Evolutionary conservation across 2,329 filamentous ascomycete genomes (phyloP).

Genomic region (Penicillium expansum): DNA sequence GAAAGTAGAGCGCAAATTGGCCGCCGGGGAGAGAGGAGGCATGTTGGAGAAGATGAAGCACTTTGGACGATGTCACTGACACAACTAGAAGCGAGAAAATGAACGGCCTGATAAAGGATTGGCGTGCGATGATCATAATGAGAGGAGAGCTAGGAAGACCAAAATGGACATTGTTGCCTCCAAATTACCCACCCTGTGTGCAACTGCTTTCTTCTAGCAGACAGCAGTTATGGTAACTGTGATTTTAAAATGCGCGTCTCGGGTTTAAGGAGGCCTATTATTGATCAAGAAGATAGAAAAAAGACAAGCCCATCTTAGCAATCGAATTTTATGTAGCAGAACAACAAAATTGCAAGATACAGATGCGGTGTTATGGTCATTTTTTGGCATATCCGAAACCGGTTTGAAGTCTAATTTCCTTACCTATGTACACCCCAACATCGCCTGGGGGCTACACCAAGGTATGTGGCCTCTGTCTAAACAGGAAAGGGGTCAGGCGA

Average conservation of each 20-base stretch:
- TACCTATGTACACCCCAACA: background rate
- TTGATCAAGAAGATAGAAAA: background rate
- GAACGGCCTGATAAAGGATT: constrained; percentile 24
- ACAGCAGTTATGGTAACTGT: background rate
- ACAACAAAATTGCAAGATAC: no score
- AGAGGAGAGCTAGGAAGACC: background rate
- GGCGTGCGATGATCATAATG: constrained; percentile 24
- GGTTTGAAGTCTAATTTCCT: background rate
- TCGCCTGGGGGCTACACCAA: background rate
- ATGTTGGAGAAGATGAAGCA: constrained; percentile 30
- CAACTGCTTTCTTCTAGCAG: background rate
- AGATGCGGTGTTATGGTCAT: background rate
- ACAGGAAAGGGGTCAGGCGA: background rate
- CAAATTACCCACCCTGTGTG: background rate
- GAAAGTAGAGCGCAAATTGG: constrained; percentile 29
- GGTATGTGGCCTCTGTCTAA: background rate
- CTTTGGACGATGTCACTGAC: constrained; percentile 27
- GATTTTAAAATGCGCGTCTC: background rate
- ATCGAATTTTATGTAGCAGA: background rate
- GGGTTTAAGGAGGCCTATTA: background rate
- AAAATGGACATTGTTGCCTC: background rate
- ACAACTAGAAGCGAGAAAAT: constrained; percentile 29
- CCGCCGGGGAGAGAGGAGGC: constrained; percentile 18
- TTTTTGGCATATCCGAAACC: background rate
- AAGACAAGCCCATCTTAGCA: background rate